phyloP scores from a whole-genome alignment of 805 yeast species.

The Sugiyamaella qingdaonensis region DNA sequence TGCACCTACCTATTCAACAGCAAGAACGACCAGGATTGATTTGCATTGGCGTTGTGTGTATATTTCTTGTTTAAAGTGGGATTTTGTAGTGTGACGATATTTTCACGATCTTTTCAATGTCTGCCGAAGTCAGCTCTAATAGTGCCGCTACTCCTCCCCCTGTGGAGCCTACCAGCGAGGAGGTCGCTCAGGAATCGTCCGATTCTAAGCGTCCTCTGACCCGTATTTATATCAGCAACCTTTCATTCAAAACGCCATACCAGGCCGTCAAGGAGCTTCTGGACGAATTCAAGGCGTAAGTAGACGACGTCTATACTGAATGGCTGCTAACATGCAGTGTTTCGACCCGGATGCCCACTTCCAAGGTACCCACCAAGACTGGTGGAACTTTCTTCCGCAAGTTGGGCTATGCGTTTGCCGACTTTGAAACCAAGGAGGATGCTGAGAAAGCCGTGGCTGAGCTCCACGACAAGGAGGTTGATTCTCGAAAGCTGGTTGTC shows the following conservation, averaged over 20 bases:
- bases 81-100: background rate
- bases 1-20: background rate
- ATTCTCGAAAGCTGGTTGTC: slow-evolving; percentile 22
- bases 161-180: background rate
- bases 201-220: slow-evolving; percentile 16
- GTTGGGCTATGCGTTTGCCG: slow-evolving; percentile 55
- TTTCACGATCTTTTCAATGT: background rate
- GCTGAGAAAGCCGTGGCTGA: slow-evolving; percentile 40
- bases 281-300: slow-evolving; percentile 46
- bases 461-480: slow-evolving; percentile 34
- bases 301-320: slow-evolving; percentile 8
- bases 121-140: slow-evolving; percentile 1
- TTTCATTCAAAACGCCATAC: slow-evolving; percentile 51
- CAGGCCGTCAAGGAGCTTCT: slow-evolving; percentile 46
- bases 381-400: slow-evolving; percentile 17
- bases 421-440: slow-evolving; percentile 39
- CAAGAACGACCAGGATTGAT: background rate
- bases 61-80: background rate
- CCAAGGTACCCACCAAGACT: slow-evolving; percentile 30
- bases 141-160: background rate
- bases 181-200: background rate
- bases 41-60: background rate
- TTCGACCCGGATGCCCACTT: slow-evolving; percentile 27
- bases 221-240: slow-evolving; percentile 53
- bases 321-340: slow-evolving; percentile 1